Base-by-base conservation (phyloP, 441 rosid genomes). In the Geranium incanum region DNA sequence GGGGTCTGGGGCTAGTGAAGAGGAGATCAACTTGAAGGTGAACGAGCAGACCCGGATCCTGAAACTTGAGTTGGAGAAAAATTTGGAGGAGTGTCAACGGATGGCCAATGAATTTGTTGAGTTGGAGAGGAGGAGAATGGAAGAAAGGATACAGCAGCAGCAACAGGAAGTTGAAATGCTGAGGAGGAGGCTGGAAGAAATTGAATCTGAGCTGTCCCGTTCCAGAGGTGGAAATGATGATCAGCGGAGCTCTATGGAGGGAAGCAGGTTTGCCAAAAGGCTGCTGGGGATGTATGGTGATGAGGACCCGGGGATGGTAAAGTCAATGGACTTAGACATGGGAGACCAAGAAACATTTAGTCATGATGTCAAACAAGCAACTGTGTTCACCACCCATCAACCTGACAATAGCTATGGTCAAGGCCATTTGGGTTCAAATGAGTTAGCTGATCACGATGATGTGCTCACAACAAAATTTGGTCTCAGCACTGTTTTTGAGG, bases 321-420 rank as follows among this genome's bases (percentile, higher is more conserved):
- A 90, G 80, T 94, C 99, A 15, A 94, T 94, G 97, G 97, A 92
- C 66, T 77, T 94, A 74, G 99, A 92, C 84, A 92, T 81, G 92
- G 86, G 93, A 70, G 99, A 90, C 71, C 78, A 85, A 62, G 97
- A 94, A 67, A 78, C 86, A 36, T 70, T 64, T 38, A 68, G 72
- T 38, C 86, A 81, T 60, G 89, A 80, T 23, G 78, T 86, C 62
- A 81, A 77, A 75, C 74, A 66, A 23, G 77, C 77, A 55, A 78
- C 73, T 16, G 68, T 69, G 38, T 50, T 59, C 67, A 75, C 21
- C 21, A 69, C 33, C 33, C 33, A 68, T 60, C 85, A 74, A 66
- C 33, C 33, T 28, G 33, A 28, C 33, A 28, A 28, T 28, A 28
- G 33, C 33, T 28, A 28, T 28, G 33, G 33, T 28, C 33, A 28